Percentiles rank a stretch among this genome's conserved stretches.
Evolutionary conservation across 108 stramenopile genomes (phyloP).

Genomic region (Hondaea fermentalgiana): DNA sequence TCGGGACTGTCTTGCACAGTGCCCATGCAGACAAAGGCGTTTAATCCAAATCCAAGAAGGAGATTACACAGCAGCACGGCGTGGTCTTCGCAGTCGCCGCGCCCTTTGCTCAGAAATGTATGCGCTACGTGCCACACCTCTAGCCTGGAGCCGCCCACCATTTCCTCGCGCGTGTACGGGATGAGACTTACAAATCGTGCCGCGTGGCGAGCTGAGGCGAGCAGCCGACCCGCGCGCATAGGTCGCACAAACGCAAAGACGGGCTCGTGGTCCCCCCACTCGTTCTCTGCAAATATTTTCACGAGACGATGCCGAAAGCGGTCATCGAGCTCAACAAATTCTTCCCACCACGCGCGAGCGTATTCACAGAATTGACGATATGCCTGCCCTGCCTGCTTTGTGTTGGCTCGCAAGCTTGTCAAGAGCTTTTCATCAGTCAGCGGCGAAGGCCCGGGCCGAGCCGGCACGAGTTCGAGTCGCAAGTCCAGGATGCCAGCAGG

Average conservation of each 20-base stretch:
- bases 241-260: slow-evolving; percentile 39
- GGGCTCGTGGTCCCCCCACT: slow-evolving; percentile 30
- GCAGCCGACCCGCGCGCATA: slow-evolving; percentile 6
- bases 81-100: slow-evolving; percentile 43
- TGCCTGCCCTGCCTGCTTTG: slow-evolving; percentile 18
- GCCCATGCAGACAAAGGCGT: slow-evolving; percentile 45
- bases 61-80: slow-evolving; percentile 43
- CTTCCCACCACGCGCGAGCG: slow-evolving; percentile 42
- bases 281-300: slow-evolving; percentile 43
- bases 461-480: neutral
- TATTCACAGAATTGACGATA: slow-evolving; percentile 39
- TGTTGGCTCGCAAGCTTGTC: neutral
- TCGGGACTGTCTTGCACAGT: slow-evolving; percentile 12
- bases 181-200: slow-evolving; percentile 30
- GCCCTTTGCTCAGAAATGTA: slow-evolving; percentile 25
- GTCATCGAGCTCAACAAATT: neutral
- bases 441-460: neutral
- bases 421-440: neutral
- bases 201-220: slow-evolving; percentile 27
- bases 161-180: slow-evolving; percentile 1
- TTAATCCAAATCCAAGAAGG: slow-evolving; percentile 43
- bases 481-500: neutral
- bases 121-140: slow-evolving; percentile 41
- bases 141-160: neutral
- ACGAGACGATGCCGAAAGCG: neutral